These are phyloP conservation scores for Fusarium drepaniforme DNA, from an alignment of 2,329 filamentous ascomycete genomes.

Conservation along the genomic window DNA sequence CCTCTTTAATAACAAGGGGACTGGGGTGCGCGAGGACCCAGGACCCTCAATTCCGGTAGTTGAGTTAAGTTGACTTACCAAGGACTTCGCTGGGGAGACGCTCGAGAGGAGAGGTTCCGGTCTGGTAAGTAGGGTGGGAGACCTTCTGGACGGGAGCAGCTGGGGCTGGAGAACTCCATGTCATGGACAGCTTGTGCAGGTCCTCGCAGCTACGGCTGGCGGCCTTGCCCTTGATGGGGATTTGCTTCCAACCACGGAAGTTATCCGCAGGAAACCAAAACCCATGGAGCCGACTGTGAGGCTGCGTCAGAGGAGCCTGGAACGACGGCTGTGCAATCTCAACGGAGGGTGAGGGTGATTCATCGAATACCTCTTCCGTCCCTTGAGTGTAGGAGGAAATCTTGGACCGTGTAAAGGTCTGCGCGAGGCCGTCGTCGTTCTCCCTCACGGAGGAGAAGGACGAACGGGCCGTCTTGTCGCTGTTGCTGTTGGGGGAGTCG, in stretches of 20 bases:
- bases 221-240: conserved; percentile 68
- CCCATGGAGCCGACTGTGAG: conserved; percentile 68
- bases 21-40: conserved; percentile 18
- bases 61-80: conserved; percentile 61
- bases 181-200: conserved; percentile 66
- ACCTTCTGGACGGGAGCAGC: conserved; percentile 46
- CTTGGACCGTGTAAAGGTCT: conserved; percentile 74
- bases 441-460: conserved; percentile 74
- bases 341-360: conserved; percentile 56
- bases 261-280: conserved; percentile 69
- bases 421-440: conserved; percentile 68
- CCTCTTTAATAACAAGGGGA: conserved; percentile 22
- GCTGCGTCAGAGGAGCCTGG: conserved; percentile 65
- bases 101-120: conserved; percentile 72
- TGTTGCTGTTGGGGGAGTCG: conserved; percentile 50
- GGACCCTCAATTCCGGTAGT: conserved; percentile 8
- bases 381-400: conserved; percentile 68
- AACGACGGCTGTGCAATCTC: conserved; percentile 61
- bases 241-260: conserved; percentile 74
- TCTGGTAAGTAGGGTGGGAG: conserved; percentile 44
- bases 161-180: conserved; percentile 62
- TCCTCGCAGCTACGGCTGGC: conserved; percentile 73
- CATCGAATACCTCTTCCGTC: conserved; percentile 65
- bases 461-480: conserved; percentile 59
- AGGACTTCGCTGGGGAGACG: conserved; percentile 77